Conservation (phyloP, 225 moss, liverwort and hornwort genomes). For the Neckera pumila region DNA sequence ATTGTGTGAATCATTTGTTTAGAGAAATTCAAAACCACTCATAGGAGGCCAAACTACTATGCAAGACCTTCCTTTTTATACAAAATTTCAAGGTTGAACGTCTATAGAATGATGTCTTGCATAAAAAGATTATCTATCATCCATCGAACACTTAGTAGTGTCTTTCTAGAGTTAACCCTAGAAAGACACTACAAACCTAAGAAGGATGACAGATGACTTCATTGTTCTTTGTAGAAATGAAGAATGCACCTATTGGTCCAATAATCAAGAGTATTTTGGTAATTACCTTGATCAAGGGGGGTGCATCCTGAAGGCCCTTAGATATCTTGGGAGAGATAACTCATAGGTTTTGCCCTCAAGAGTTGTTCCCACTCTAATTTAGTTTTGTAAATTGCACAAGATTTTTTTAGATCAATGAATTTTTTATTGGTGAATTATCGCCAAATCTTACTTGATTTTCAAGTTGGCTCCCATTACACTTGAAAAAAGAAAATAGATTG, state of each 20-base stretch:
- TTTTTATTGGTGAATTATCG: not conserved
- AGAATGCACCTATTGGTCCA: not conserved
- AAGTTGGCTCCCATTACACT: not conserved
- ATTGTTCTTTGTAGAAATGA: not conserved
- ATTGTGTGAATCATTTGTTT: too few species aligned
- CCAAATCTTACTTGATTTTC: not conserved
- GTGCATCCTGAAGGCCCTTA: not conserved
- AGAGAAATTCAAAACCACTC: too few species aligned
- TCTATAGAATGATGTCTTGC: too few species aligned
- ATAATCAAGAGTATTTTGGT: not conserved
- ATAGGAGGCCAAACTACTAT: too few species aligned
- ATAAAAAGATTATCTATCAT: too few species aligned
- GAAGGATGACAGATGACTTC: too few species aligned
- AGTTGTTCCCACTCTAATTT: not conserved
- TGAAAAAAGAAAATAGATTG: not conserved
- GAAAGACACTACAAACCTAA: not conserved
- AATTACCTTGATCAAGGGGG: not conserved
- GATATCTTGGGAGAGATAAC: fast-evolving
- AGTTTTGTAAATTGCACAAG: not conserved
- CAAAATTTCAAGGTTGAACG: too few species aligned
- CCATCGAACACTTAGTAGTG: too few species aligned
- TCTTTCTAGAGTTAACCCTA: too few species aligned
- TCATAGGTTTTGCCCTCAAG: fast-evolving
- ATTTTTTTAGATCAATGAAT: not conserved
- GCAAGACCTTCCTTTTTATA: too few species aligned